Evolutionary conservation across 805 yeast species (phyloP), one percentile per base, ranked within the genome.

Genomic region (Saccharomyces eubayanus): DNA sequence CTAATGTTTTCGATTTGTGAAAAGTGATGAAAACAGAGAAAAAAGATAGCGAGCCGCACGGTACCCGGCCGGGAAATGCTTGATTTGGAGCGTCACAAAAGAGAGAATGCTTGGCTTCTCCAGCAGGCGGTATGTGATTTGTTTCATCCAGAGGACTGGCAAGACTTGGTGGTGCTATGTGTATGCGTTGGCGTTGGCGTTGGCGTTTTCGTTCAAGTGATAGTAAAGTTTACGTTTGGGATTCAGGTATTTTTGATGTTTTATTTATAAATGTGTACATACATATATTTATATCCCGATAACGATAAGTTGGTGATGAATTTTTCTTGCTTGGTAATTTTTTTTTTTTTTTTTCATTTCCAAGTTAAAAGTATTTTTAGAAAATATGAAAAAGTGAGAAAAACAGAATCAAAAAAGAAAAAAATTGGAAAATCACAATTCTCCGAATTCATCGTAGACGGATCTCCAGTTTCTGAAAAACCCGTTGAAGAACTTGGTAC

Each of bases 381-480:
- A 24, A 36, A 28, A 8, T n/a, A n/a, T n/a, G n/a, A 36, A 36
- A 8, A 36, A 21, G 43, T 8, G 12, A 6, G 16, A 31, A 14
- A 36, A 36, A 36, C 11, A 9, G 41, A 36, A 36, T 16, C 21
- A n/a, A 36, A 36, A 36, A n/a, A 16, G n/a, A 31, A 2, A 3
- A 31, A 31, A 31, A 36, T 12, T 8, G 24, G 5, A 16, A 16
- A 5, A 36, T 57, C 67, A 79, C 56, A 80, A 71, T 52, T 79
- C 83, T 31, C 74, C 79, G 63, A 75, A 83, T 28, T 70, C 61
- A 55, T 80, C 79, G 68, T 79, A 78, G 45, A 81, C 81, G 9
- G 68, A 69, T 67, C 84, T 78, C 92, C 94, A 87, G 59, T 79
- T 73, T 49, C 77, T 67, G 69, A 79, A 85, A 71, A 86, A 88